Base-by-base conservation (phyloP, 805 yeast genomes). In the Wickerhamomyces silvicola region DNA sequence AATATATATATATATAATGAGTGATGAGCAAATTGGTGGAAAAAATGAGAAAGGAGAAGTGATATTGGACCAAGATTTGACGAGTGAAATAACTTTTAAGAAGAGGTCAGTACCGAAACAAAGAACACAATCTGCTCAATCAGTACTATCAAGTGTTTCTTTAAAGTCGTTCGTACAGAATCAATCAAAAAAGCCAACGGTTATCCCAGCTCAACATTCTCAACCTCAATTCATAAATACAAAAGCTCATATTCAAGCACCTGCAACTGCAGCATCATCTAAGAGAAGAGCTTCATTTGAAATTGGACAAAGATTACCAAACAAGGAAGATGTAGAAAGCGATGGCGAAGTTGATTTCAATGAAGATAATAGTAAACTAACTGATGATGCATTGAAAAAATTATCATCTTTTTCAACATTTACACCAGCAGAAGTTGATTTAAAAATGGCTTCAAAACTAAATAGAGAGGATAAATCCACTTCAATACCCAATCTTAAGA, bases 1-100 rank as follows among this genome's bases (percentile, higher is more conserved):
- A n/a, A n/a, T n/a, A n/a, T n/a, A n/a, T n/a, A n/a, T n/a, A n/a
- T n/a, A n/a, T n/a, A n/a, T n/a, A n/a, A n/a, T n/a, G n/a, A n/a
- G n/a, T n/a, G n/a, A n/a, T n/a, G n/a, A n/a, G n/a, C n/a, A n/a
- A n/a, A n/a, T n/a, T n/a, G n/a, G n/a, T n/a, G n/a, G n/a, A n/a
- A 80, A 88, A 66, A 78, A 81, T 52, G 73, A 76, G 56, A 18
- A 13, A 20, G 37, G 28, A 9, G 34, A 33, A 11, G 35, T 34
- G 12, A 31, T 81, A 85, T 58, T 81, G 77, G 59, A 79, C 71
- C 54, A 79, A 57, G 57, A 72, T 74, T 59, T 83, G 85, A 44
- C 88, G 66, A 53, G 72, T 66, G 35, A 85, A 70, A 58, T 81
- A 76, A 57, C 71, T 59, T 51, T 76, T 55, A 55, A 75, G 66